phyloP scores from a whole-genome alignment of 371 early-diverging fungal species.

The Capniomyces stellatus region DNA sequence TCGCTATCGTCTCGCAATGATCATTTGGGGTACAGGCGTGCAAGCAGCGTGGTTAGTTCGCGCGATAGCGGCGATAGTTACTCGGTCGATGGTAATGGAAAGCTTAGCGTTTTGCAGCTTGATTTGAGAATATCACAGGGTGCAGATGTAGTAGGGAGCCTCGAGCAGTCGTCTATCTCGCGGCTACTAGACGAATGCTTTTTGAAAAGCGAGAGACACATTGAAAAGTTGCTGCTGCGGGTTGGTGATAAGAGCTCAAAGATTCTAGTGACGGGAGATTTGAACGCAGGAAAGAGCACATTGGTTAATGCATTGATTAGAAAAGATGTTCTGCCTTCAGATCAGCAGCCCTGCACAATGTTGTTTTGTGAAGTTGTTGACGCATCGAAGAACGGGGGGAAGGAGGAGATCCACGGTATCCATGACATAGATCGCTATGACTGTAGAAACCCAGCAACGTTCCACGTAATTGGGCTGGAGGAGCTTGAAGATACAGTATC shows the following conservation, averaged over 20 bases:
- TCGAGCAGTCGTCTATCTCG: constrained; percentile 48
- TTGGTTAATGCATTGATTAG: constrained; percentile 89
- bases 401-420: constrained; percentile 83
- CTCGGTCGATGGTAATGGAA: not conserved
- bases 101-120: constrained; percentile 39
- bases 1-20: too few relatives aligned
- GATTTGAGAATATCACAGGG: constrained; percentile 48
- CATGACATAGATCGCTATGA: constrained; percentile 41
- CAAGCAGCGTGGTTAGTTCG: not conserved
- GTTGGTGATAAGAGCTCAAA: constrained; percentile 78
- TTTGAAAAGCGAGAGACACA: constrained; percentile 43
- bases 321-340: constrained; percentile 70
- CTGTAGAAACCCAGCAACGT: constrained; percentile 49
- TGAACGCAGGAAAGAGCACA: constrained; percentile 93
- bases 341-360: constrained; percentile 94
- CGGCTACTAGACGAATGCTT: constrained; percentile 46
- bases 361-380: constrained; percentile 86
- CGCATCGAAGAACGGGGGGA: constrained; percentile 57
- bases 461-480: constrained; percentile 28
- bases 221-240: constrained; percentile 59
- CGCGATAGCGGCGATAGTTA: not conserved
- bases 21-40: not conserved
- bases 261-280: constrained; percentile 90
- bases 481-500: constrained; percentile 26
- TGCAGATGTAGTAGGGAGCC: constrained; percentile 26